phyloP scores from a whole-genome alignment of 306 rosid genomes.

The Prinsepia uniflora region DNA sequence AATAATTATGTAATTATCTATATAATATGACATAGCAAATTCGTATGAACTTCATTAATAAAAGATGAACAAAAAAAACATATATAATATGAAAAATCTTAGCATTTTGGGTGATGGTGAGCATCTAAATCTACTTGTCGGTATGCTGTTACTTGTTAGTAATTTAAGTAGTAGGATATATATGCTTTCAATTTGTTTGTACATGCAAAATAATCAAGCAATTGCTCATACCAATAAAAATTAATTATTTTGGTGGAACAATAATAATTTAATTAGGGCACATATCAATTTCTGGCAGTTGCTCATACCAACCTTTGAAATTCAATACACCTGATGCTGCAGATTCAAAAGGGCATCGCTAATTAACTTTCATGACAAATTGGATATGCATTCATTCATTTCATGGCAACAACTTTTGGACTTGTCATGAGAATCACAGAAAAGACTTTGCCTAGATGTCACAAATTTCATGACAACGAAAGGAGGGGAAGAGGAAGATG shows the following conservation, averaged over 20 bases:
- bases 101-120: background rate
- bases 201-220: background rate
- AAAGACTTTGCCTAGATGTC: background rate
- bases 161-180: slow-evolving; percentile 1
- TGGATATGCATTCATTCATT: background rate
- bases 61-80: too few relatives aligned
- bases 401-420: background rate
- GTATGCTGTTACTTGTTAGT: too few relatives aligned
- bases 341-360: background rate
- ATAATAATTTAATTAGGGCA: background rate
- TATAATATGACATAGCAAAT: too few relatives aligned
- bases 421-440: background rate
- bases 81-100: background rate
- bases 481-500: slow-evolving; percentile 6
- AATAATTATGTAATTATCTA: background rate
- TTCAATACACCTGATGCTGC: background rate
- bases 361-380: background rate
- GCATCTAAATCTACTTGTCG: background rate
- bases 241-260: too few relatives aligned
- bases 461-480: slow-evolving; percentile 11
- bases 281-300: background rate
- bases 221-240: background rate
- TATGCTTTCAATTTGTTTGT: background rate
- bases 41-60: too few relatives aligned
- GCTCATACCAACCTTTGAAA: too few relatives aligned